Conservation (phyloP, 1,284 basidiomycete species). For the Taiwanofungus camphoratus region DNA sequence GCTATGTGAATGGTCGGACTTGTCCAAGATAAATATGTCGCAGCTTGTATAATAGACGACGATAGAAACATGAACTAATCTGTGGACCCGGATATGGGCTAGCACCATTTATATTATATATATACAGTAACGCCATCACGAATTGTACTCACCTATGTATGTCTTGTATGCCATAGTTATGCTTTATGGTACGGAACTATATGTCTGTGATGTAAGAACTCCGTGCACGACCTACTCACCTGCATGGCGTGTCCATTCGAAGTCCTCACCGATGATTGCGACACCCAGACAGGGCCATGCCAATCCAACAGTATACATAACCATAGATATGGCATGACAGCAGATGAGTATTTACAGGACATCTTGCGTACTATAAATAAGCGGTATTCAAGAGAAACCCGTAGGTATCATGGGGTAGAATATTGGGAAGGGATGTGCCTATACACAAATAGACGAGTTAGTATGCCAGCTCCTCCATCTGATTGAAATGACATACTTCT, state of each 20-base stretch:
- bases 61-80: no score
- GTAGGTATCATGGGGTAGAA: constrained; percentile 50
- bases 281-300: no score
- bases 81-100: no score
- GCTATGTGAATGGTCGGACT: constrained; percentile 11
- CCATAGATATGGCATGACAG: no score
- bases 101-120: neutral
- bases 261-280: no score
- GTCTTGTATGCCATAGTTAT: neutral
- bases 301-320: constrained; percentile 6
- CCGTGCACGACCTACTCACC: no score
- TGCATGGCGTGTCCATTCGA: no score
- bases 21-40: neutral
- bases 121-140: neutral
- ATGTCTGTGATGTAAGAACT: no score
- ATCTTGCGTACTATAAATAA: neutral
- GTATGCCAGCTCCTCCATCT: constrained; percentile 2
- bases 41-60: neutral
- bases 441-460: constrained; percentile 25
- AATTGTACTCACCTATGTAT: neutral
- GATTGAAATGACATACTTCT: constrained; percentile 47
- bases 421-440: constrained; percentile 68
- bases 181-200: no score
- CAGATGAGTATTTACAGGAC: neutral
- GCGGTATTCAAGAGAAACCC: constrained; percentile 37